Evolutionary conservation across 345 rosid species (phyloP), one percentile per base, ranked within the genome.

Genomic region (Cardamine resedifolia): DNA sequence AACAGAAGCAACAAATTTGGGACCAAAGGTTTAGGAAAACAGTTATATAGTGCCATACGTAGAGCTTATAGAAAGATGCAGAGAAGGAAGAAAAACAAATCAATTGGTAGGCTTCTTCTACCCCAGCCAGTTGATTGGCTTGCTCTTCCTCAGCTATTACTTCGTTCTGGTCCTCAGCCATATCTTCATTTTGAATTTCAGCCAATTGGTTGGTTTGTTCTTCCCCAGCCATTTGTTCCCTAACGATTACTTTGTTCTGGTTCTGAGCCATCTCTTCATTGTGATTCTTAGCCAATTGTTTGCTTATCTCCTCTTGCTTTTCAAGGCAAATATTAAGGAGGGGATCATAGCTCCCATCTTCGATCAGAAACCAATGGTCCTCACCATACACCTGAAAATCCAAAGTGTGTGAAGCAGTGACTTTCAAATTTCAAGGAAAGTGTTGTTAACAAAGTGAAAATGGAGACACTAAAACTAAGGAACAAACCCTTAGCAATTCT

Each of bases 281-380:
- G 6, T 43, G 53, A 14, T 64, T 64, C 43, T 15, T 24, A 51
- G 44, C 33, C 52, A 44, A 7, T 11, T 44, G 39, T 10, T 44
- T 28, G n/a, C 19, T 9, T 34, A 2, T 14, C 56, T 60, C 53
- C 44, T 65, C 74, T 44, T 33, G 38, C 53, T 63, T 73, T 41
- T 79, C 87, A 21, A 81, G 53, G 31, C 81, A 67, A 36, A 53
- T 23, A 2, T 48, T 47, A 33, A 83, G 53, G 3, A 81, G 74
- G 18, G 71, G 36, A 26, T 1, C 16, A 66, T 81, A 83, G n/a
- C 72, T 23, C 18, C 5, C 55, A 12, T 74, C 81, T 70, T 81
- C 83, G 10, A 83, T 77, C 30, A 79, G 72, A 28, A 15, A 0
- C 85, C 87, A 81, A 1, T 74, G 72, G 10, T 66, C 81, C 68